Evolutionary conservation across 1,284 basidiomycete species (phyloP).

Genomic region (Malassezia psittaci): DNA sequence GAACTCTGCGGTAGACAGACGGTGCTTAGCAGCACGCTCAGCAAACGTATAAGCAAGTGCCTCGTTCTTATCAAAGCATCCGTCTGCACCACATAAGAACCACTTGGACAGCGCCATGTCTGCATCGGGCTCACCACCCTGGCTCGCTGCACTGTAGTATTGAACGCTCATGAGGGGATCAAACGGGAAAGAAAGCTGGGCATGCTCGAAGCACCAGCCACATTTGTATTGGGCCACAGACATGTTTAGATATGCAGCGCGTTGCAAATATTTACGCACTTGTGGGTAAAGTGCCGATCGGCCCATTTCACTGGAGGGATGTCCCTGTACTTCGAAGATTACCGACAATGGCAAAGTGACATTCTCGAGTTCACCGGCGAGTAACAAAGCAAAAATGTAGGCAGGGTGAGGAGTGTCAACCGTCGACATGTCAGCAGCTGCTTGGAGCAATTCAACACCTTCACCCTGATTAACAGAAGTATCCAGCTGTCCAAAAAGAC

Average conservation of each 20-base stretch:
- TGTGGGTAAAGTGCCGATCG: conserved; percentile 28
- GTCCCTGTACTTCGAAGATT: conserved; percentile 19
- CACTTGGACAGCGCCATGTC: conserved; percentile 92
- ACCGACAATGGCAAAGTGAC: conserved; percentile 27
- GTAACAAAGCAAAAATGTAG: conserved; percentile 67
- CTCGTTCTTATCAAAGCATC: conserved; percentile 79
- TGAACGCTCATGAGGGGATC: conserved; percentile 82
- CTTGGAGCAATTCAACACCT: conserved; percentile 64
- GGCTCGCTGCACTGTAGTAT: conserved; percentile 69
- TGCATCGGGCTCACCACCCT: conserved; percentile 61
- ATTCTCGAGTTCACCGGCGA: conserved; percentile 55
- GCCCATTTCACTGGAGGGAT: background rate
- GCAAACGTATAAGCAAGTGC: conserved; percentile 76
- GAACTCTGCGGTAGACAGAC: conserved; percentile 74
- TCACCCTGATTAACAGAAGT: conserved; percentile 54
- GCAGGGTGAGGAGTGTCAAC: conserved; percentile 71
- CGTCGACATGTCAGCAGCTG: conserved; percentile 66
- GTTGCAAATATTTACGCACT: conserved; percentile 54
- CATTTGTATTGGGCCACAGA: conserved; percentile 78
- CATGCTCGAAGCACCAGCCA: conserved; percentile 84
- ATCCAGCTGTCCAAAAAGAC: conserved; percentile 74
- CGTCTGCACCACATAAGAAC: conserved; percentile 79
- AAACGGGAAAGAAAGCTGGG: conserved; percentile 71
- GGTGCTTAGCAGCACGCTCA: conserved; percentile 73
- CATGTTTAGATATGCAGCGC: conserved; percentile 74